These are phyloP conservation scores for Fraxinus ornus DNA, from an alignment of 305 asterid species.

Conservation along the genomic window DNA sequence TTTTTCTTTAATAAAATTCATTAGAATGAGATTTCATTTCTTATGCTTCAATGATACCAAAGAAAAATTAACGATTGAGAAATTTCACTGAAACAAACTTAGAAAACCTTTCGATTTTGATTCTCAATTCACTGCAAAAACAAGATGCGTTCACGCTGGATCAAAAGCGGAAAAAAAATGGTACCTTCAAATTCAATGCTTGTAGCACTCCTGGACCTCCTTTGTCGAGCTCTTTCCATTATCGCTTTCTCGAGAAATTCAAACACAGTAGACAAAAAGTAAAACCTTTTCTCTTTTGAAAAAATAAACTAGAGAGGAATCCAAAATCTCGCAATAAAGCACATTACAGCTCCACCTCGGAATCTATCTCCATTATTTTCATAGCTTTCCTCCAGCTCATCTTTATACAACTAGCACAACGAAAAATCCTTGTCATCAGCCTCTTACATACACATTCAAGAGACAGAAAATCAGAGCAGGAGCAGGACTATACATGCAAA, in stretches of 20 bases:
- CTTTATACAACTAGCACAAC: slow-evolving; percentile 24
- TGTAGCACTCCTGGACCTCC: slow-evolving; percentile 53
- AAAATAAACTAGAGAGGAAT: slow-evolving; percentile 14
- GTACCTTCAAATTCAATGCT: slow-evolving; percentile 55
- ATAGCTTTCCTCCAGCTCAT: slow-evolving; percentile 37
- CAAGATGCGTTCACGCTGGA: background rate
- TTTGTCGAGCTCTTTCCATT: slow-evolving; percentile 49
- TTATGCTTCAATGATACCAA: background rate
- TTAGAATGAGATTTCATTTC: background rate
- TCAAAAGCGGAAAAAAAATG: background rate
- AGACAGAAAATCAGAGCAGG: slow-evolving; percentile 23
- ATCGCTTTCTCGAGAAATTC: slow-evolving; percentile 23
- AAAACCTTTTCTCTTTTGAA: slow-evolving; percentile 26
- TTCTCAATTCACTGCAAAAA: background rate
- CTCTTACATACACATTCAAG: slow-evolving; percentile 12
- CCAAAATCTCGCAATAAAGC: slow-evolving; percentile 53
- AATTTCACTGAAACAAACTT: background rate
- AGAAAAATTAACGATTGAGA: background rate
- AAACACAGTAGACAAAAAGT: slow-evolving; percentile 18
- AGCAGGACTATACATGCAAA: slow-evolving; percentile 10
- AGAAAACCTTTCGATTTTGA: background rate
- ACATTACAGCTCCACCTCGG: slow-evolving; percentile 53
- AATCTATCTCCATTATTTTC: slow-evolving; percentile 34
- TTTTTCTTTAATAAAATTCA: background rate
- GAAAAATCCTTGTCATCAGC: slow-evolving; percentile 21